A percentile compares a stretch with the other conserved stretches of the same genome.
phyloP scores from a whole-genome alignment of 352 stramenopile genomes.

The Globisporangium lucens region DNA sequence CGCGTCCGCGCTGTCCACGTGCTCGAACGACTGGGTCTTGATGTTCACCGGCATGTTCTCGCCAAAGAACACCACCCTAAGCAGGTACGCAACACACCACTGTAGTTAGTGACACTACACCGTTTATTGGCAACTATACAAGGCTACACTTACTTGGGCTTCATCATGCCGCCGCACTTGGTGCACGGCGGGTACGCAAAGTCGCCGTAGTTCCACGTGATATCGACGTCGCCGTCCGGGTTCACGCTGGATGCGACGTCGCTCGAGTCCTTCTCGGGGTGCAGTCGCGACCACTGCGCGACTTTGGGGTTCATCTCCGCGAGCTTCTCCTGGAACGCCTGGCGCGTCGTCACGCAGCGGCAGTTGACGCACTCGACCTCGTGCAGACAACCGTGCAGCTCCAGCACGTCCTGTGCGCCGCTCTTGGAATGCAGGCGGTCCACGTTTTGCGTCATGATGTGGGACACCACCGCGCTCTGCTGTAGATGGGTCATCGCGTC shows the following conservation, averaged over 20 bases:
- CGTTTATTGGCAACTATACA: not conserved
- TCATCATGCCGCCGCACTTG: conserved; percentile 77
- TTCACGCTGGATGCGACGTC: conserved; percentile 83
- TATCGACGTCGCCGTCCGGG: conserved; percentile 93
- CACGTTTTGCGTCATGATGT: conserved; percentile 98
- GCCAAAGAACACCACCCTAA: conserved; percentile 95
- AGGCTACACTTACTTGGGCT: conserved; percentile 51
- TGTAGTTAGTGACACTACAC: not conserved
- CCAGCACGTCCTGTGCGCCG: conserved; percentile 86
- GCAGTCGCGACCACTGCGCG: conserved; percentile 31
- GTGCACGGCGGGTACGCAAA: conserved; percentile 78
- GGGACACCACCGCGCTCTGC: conserved; percentile 31
- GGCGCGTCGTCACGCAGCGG: conserved; percentile 57
- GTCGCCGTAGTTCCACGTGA: conserved; percentile 80
- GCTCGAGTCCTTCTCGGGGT: conserved; percentile 34
- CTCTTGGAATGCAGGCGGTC: conserved; percentile 93
- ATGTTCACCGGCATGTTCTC: conserved; percentile 89
- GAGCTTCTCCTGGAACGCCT: conserved; percentile 88
- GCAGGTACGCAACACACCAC: not conserved
- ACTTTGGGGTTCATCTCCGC: conserved; percentile 73
- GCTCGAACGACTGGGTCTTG: conserved; percentile 62
- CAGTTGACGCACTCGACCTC: conserved; percentile 84
- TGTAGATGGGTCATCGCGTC: conserved; percentile 83
- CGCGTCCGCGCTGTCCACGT: conserved; percentile 80
- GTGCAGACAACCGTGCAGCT: conserved; percentile 93